Evolutionary conservation across 257 asterid species (phyloP), one percentile per base, ranked within the genome.

Genomic region (Solanum virginianum): DNA sequence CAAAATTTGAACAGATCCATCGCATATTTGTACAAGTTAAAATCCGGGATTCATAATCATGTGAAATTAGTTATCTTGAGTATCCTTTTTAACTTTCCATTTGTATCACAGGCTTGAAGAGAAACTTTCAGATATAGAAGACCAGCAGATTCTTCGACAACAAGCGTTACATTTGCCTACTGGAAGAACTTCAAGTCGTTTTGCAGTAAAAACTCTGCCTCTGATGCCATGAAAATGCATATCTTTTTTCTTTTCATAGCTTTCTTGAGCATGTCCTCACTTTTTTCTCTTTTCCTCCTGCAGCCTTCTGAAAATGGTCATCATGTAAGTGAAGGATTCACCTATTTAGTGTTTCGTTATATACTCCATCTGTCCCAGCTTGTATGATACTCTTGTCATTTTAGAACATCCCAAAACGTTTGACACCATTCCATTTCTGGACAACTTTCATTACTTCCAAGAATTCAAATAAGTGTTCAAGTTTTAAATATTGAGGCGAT

Each of bases 291-390:
- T 88, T 84, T 80, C 74, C 63, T 81, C 56, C 80, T 88, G 90
- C 96, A 91, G 98, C 87, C 92, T 68, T 63, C 49, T 74, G 98
- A 94, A 90, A 92, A 93, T 84, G 98, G 95, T 54, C 89, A 92
- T 87, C 90, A 84, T 84, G 98, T 95, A 89, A 92, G 95, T 91
- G 65, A 65, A 80, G 80, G 55, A 66, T 88, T 36, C 81, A 85
- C 68, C 20, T 20, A 82, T 80, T 72, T 45, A 66, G 82, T 68
- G 29, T 57, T 75, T 57, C 5, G 9, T 82, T 79, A 36, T 68
- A 63, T 53, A 79, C 74, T 87, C 80, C 66, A 39, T 74, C 54
- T n/a, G 20, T 84, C 80, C 70, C 85, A 60, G 68, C 60, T 80
- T 45, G 24, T 22, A 79, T 39, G 41, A 83, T 69, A 24, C 10